phyloP scores from a whole-genome alignment of 345 rosid genomes.

The Geranium rotundifolium region DNA sequence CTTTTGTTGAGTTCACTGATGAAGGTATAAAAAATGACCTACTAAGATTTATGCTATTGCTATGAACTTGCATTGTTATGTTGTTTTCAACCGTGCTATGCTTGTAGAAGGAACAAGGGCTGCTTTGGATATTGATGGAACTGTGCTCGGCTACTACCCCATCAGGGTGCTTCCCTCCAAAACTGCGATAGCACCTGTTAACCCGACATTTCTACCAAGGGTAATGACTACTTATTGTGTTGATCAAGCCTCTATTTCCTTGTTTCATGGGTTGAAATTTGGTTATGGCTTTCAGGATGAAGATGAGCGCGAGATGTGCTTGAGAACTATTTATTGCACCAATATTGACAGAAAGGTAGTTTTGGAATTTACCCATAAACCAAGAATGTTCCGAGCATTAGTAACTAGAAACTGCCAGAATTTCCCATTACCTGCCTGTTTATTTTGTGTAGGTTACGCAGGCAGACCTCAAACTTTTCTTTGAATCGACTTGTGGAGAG shows the following conservation, averaged over 20 bases:
- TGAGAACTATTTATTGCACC: slow-evolving; percentile 92
- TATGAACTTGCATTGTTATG: slow-evolving; percentile 4
- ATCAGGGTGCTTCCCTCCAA: slow-evolving; percentile 93
- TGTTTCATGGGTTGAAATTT: slow-evolving; percentile 7
- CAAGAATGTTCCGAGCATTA: slow-evolving; percentile 1
- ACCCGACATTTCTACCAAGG: slow-evolving; percentile 92
- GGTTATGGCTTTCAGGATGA: slow-evolving; percentile 46
- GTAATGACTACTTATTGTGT: slow-evolving; percentile 23
- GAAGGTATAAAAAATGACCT: slow-evolving; percentile 71
- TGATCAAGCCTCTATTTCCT: neutral
- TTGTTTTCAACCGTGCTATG: slow-evolving; percentile 13
- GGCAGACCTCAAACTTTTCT: slow-evolving; percentile 68
- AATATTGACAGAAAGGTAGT: slow-evolving; percentile 89
- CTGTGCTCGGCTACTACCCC: slow-evolving; percentile 85
- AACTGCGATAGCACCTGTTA: slow-evolving; percentile 99
- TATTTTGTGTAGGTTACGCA: slow-evolving; percentile 54
- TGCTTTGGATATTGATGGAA: slow-evolving; percentile 78
- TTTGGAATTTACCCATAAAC: neutral
- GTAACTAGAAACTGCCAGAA: neutral
- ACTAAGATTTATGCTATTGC: neutral
- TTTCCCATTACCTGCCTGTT: neutral
- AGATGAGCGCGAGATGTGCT: slow-evolving; percentile 96
- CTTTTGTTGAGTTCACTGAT: slow-evolving; percentile 83
- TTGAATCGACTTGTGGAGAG: slow-evolving; percentile 86
- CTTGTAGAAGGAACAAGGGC: slow-evolving; percentile 73